Base-by-base conservation (phyloP, 768 basidiomycete genomes). In the Hericium erinaceus region DNA sequence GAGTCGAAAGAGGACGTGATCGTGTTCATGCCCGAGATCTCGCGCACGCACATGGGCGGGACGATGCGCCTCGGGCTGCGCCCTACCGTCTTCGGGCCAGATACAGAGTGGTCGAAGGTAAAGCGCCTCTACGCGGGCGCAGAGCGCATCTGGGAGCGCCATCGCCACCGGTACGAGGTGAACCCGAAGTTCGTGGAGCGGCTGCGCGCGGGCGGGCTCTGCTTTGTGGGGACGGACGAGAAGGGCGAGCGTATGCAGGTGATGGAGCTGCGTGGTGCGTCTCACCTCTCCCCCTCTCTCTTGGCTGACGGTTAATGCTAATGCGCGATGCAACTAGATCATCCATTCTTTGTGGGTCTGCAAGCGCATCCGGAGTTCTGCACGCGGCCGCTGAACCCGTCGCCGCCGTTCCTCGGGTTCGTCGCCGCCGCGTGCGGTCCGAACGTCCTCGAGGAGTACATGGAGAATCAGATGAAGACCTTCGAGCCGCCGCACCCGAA, bases 291-390 rank as follows among this genome's bases (percentile, higher is more conserved):
- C 44, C 16, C n/a, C 7, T 18, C 2, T 20, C 13, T 18, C 16
- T n/a, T 4, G 3, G n/a, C 44, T 16, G 16, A 46, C 2, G n/a
- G 3, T 46, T 4, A 1, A 8, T 20, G 8, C 44, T 13, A 16
- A 15, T 13, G 16, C 22, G 48, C n/a, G 7, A 50, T 20, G 28
- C 24, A 41, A 10, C 12, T 62, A 92, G 95, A 90, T 64, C 97
- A 99, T 71, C 91, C 93, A 2, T 99, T 83, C 77, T 98, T 95
- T 68, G 74, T 95, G 48, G 97, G 84, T 22, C 77, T 99, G 48
- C 97, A 99, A 74, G 92, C 97, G 1, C 97, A 99, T 67, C 97
- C 97, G 0, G 97, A 99, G 72, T 95, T 99, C 75, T 98, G 95
- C 76, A 95, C 97, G 22, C 85, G 97, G 28, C 97, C 97, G 2